Conservation (phyloP, 2,329 filamentous ascomycete genomes). For the Neobulgaria alba region DNA sequence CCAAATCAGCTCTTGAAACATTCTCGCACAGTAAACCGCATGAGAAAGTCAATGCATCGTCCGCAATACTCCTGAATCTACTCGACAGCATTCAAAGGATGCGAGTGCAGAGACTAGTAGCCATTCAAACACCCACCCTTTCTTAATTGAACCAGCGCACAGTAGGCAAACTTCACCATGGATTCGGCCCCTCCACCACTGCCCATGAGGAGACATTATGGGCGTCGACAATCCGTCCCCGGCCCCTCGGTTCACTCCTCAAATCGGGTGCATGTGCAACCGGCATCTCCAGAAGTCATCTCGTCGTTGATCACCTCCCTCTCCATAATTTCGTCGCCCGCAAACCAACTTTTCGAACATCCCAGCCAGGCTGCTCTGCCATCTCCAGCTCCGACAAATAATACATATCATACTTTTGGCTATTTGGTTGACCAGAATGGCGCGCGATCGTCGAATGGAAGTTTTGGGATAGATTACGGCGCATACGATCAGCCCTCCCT, state of each 20-base stretch:
- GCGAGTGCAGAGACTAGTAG: too few relatives aligned
- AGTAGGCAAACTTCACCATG: constrained; percentile 18
- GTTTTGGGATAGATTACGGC: constrained; percentile 67
- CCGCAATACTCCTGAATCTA: constrained; percentile 1
- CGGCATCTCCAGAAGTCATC: constrained; percentile 56
- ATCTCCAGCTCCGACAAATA: constrained; percentile 32
- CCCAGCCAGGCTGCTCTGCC: constrained; percentile 24
- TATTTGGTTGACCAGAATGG: constrained; percentile 16
- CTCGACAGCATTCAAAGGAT: constrained; percentile 13
- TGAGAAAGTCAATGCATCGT: constrained; percentile 23
- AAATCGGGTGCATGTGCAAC: constrained; percentile 27
- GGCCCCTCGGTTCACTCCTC: constrained; percentile 20
- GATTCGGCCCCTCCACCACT: constrained; percentile 24
- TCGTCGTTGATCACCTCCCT: constrained; percentile 62
- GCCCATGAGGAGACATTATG: constrained; percentile 23
- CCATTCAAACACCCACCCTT: too few relatives aligned
- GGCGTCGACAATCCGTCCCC: constrained; percentile 24
- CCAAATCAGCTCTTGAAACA: constrained; percentile 18
- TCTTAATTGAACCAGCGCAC: too few relatives aligned
- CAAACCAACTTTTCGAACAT: constrained; percentile 62
- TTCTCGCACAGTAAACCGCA: constrained; percentile 12
- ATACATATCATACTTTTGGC: constrained; percentile 17
- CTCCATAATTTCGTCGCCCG: constrained; percentile 58
- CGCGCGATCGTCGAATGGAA: constrained; percentile 27
- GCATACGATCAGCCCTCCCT: constrained; percentile 47